phyloP scores from a whole-genome alignment of 768 basidiomycete genomes.

The Pholiota microspora region DNA sequence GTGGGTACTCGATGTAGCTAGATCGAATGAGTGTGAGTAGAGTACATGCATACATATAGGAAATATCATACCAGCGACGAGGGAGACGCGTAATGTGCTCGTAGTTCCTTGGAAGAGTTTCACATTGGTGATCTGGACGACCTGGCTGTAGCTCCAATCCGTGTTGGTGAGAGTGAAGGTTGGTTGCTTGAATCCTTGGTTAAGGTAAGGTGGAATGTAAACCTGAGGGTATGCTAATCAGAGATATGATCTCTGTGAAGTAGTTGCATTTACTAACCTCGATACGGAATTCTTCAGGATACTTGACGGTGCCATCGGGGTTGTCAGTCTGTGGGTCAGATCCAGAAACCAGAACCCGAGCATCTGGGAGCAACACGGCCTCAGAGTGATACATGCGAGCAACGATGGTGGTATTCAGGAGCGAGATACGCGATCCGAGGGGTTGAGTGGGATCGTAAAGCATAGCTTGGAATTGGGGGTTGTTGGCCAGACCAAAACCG shows the following conservation, averaged over 20 bases:
- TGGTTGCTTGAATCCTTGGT: constrained; percentile 59
- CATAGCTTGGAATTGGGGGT: constrained; percentile 63
- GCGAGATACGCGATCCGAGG: constrained; percentile 59
- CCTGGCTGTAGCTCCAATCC: constrained; percentile 62
- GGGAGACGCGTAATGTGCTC: constrained; percentile 53
- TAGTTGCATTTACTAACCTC: constrained; percentile 29
- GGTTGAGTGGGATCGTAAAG: constrained; percentile 69
- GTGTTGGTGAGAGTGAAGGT: constrained; percentile 52
- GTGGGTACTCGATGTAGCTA: constrained; percentile 74
- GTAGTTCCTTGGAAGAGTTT: constrained; percentile 41
- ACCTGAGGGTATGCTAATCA: constrained; percentile 33
- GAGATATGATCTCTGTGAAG: constrained; percentile 12
- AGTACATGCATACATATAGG: constrained; percentile 1
- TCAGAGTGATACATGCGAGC: constrained; percentile 79
- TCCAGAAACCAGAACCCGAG: constrained; percentile 72
- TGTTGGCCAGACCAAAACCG: constrained; percentile 66
- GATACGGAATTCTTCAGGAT: constrained; percentile 76
- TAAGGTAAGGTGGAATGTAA: constrained; percentile 88
- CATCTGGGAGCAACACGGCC: constrained; percentile 72
- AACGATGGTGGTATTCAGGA: constrained; percentile 66
- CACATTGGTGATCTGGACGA: constrained; percentile 52
- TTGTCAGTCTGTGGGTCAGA: constrained; percentile 64
- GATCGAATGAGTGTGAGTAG: neutral
- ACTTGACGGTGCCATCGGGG: constrained; percentile 40
- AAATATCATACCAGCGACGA: constrained; percentile 52